A percentile compares a stretch with the other conserved stretches of the same genome.
phyloP scores from a whole-genome alignment of 208 protist species.

The Acanthamoeba polyphaga region DNA sequence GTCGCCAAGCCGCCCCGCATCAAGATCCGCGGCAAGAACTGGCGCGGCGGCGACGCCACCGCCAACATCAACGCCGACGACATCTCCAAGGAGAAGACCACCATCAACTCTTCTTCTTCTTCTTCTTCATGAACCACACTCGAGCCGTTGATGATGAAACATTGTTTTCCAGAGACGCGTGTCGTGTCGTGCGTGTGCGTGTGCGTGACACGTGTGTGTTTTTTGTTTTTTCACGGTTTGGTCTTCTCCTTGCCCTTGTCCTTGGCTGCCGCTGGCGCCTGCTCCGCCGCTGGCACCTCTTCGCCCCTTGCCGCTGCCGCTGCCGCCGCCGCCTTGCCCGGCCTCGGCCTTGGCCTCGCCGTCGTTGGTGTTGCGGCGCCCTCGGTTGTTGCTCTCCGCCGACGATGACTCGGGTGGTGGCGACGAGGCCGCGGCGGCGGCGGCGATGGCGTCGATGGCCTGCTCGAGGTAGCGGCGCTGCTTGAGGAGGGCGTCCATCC shows the following conservation, averaged over 20 bases:
- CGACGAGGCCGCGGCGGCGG: background rate
- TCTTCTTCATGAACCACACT: too few relatives aligned
- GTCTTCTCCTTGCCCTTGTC: background rate
- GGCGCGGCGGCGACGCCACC: background rate
- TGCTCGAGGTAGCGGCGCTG: background rate
- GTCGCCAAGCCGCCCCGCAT: background rate
- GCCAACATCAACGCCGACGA: background rate
- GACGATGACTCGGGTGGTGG: background rate
- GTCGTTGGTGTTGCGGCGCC: background rate
- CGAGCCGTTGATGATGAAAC: too few relatives aligned
- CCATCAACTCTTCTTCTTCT: background rate
- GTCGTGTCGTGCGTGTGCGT: too few relatives aligned
- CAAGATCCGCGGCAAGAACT: conserved; percentile 53
- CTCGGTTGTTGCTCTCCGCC: background rate
- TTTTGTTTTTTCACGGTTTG: background rate
- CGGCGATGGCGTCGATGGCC: background rate
- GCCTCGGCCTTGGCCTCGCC: background rate
- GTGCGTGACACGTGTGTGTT: too few relatives aligned
- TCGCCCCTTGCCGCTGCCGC: too few relatives aligned
- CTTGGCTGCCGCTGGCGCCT: background rate
- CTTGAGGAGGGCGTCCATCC: conserved; percentile 25
- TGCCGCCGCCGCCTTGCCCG: too few relatives aligned
- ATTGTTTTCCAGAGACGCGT: too few relatives aligned
- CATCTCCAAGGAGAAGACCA: background rate
- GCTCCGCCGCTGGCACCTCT: background rate